A percentile compares a stretch with the other conserved stretches of the same genome.
phyloP scores from a whole-genome alignment of 345 rosid species.

The Citrus medica region DNA sequence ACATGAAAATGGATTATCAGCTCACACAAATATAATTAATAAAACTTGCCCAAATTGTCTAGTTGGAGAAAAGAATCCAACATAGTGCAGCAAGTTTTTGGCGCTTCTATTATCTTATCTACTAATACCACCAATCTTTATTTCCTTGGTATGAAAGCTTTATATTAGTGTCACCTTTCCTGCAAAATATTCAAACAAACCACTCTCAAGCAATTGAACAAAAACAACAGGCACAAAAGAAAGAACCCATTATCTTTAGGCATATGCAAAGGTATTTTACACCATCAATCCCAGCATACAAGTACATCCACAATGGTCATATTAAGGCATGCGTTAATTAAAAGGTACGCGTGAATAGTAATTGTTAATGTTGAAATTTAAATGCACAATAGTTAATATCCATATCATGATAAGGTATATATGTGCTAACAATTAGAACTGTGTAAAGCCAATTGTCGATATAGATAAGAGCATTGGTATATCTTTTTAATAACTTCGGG shows the following conservation, averaged over 20 bases:
- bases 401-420: no score
- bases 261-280: background rate
- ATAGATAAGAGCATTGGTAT: background rate
- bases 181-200: slow-evolving; percentile 12
- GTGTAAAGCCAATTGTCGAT: background rate
- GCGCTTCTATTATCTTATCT: background rate
- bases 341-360: no score
- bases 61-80: slow-evolving; percentile 26
- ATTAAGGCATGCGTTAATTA: background rate
- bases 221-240: background rate
- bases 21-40: background rate
- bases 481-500: background rate
- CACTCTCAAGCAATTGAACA: background rate
- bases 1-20: background rate
- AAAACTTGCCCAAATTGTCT: slow-evolving; percentile 5
- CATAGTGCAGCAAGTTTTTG: slow-evolving; percentile 7
- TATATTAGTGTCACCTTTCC: slow-evolving; percentile 8
- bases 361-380: no score
- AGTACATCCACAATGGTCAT: background rate
- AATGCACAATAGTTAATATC: no score
- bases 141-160: slow-evolving; percentile 12
- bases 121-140: slow-evolving; percentile 8
- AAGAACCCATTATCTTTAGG: background rate
- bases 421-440: no score
- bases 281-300: background rate